Conservation (phyloP, 2,329 filamentous ascomycete species). For the Pezicula carpinea region DNA sequence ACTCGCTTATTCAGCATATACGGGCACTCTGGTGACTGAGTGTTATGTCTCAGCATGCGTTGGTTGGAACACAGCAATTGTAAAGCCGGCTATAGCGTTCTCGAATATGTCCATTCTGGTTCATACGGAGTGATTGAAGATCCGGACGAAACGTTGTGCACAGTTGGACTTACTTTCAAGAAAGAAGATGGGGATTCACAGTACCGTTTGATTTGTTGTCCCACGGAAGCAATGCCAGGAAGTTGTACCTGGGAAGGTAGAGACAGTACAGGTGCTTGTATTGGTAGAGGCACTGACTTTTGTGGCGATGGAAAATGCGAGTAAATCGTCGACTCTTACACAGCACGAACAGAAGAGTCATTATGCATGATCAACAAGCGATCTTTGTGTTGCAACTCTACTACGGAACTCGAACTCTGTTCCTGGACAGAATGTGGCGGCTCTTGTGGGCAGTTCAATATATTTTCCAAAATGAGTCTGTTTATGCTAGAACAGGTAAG, state of each 20-base stretch:
- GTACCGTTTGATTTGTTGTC: not conserved
- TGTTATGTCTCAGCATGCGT: too few relatives aligned
- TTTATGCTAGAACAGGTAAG: not conserved
- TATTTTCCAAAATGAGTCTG: not conserved
- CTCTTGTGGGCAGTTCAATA: not conserved
- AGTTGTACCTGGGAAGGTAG: not conserved
- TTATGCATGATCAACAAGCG: too few relatives aligned
- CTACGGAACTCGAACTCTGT: not conserved
- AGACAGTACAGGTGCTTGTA: not conserved
- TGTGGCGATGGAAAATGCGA: slow-evolving; percentile 1
- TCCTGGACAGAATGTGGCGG: not conserved
- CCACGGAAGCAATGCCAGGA: not conserved
- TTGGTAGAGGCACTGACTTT: not conserved
- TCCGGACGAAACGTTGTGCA: not conserved
- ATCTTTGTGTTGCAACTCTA: too few relatives aligned
- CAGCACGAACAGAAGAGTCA: too few relatives aligned
- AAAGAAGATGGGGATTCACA: not conserved
- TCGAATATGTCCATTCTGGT: not conserved
- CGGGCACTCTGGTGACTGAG: too few relatives aligned
- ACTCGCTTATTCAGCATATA: too few relatives aligned
- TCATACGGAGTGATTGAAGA: not conserved
- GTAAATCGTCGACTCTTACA: too few relatives aligned
- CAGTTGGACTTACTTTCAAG: not conserved
- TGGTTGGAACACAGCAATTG: too few relatives aligned
- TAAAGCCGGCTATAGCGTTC: not conserved